phyloP scores from a whole-genome alignment of 495 filamentous ascomycete species.

The Viridothelium virens region DNA sequence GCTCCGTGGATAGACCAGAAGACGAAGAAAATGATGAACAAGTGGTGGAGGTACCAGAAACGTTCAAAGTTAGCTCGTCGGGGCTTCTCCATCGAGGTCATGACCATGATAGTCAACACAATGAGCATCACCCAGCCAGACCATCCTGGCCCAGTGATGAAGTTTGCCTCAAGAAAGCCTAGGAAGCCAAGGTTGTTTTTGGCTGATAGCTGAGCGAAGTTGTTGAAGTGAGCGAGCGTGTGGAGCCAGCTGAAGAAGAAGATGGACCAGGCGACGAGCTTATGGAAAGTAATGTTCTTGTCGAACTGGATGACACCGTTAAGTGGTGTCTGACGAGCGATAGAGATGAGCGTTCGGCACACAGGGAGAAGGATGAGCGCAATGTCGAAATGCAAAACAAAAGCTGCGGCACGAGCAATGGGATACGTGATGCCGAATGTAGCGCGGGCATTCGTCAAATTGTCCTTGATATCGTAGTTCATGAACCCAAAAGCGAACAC shows the following conservation, averaged over 20 bases:
- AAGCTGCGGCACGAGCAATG: conserved; percentile 10
- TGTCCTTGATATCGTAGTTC: conserved; percentile 67
- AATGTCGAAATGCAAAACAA: conserved; percentile 12
- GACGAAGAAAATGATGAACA: conserved; percentile 72
- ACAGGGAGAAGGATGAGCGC: conserved; percentile 42
- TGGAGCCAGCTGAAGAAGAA: conserved; percentile 75
- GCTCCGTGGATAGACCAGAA: conserved; percentile 75
- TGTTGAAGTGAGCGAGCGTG: conserved; percentile 74
- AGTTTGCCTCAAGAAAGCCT: conserved; percentile 61
- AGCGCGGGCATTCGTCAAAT: conserved; percentile 50
- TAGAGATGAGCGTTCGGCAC: conserved; percentile 69
- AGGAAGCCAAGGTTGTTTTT: conserved; percentile 64
- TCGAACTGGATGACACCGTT: conserved; percentile 73
- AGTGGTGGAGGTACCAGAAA: conserved; percentile 74
- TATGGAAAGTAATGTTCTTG: conserved; percentile 77
- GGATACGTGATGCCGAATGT: conserved; percentile 59
- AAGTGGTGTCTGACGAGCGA: conserved; percentile 63
- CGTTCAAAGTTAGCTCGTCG: conserved; percentile 66
- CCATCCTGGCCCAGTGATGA: conserved; percentile 69
- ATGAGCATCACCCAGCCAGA: conserved; percentile 71
- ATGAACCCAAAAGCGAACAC: conserved; percentile 69
- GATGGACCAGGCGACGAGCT: conserved; percentile 71
- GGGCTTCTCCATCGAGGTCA: conserved; percentile 61
- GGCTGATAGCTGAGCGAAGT: conserved; percentile 63
- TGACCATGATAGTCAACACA: conserved; percentile 57